These are phyloP conservation scores for Nemania serpens DNA, from an alignment of 2,329 filamentous ascomycete species.

Conservation along the genomic window DNA sequence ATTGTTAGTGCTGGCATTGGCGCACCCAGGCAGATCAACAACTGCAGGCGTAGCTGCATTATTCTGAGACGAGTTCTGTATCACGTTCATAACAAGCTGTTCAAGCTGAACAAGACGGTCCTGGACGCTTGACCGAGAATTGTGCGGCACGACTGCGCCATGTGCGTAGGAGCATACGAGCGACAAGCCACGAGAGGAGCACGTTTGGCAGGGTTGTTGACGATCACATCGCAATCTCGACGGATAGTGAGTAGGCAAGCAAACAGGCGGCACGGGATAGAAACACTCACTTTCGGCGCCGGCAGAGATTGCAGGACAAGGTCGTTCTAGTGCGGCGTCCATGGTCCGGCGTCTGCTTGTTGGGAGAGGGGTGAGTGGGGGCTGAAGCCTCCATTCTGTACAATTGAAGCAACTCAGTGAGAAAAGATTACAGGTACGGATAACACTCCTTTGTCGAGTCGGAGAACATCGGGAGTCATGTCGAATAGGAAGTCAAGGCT, in stretches of 20 bases:
- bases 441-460: no score
- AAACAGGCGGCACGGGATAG: no score
- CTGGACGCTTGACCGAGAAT: constrained; percentile 7
- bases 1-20: no score
- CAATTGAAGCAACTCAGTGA: no score
- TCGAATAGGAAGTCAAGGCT: no score
- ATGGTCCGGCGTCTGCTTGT: constrained; percentile 2
- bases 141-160: background rate
- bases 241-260: background rate
- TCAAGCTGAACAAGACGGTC: constrained; percentile 15
- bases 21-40: background rate
- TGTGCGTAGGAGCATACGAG: constrained; percentile 14
- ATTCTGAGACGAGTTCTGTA: constrained; percentile 7
- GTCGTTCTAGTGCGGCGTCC: constrained; percentile 1
- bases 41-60: background rate
- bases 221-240: constrained; percentile 17
- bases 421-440: no score
- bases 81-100: constrained; percentile 16
- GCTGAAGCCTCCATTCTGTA: no score
- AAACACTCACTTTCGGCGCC: constrained; percentile 16
- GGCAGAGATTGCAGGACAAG: constrained; percentile 17
- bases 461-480: no score
- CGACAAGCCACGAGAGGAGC: constrained; percentile 13
- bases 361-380: no score
- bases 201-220: constrained; percentile 14